Conservation (phyloP, 441 rosid species). For the Jatropha podagrica region DNA sequence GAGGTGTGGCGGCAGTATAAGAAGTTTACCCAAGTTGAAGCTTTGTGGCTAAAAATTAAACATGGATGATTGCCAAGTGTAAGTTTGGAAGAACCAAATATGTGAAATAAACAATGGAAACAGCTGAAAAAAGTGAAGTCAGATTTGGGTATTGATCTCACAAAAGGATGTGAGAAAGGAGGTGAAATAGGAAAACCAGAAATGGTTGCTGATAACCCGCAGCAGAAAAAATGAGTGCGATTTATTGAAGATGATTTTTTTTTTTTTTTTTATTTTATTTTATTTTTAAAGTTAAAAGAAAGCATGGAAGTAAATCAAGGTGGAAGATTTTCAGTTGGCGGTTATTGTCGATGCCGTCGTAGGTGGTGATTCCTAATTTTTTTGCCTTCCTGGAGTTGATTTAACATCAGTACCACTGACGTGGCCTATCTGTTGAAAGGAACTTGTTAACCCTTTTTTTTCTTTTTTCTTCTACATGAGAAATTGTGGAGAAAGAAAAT, state of each 20-base stretch:
- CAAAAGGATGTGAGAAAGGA: background rate
- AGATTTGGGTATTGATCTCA: background rate
- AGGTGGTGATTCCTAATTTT: background rate
- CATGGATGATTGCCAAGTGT: conserved; percentile 1
- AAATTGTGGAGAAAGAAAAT: background rate
- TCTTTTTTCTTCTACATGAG: background rate
- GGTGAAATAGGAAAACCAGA: background rate
- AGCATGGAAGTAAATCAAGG: background rate
- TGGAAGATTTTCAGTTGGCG: background rate
- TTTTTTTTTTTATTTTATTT: too few species aligned
- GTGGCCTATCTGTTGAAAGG: background rate
- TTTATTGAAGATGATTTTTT: background rate
- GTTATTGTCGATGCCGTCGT: conserved; percentile 1
- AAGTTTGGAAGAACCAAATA: conserved; percentile 9
- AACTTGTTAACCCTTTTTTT: background rate
- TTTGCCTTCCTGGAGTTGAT: background rate
- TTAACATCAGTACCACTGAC: background rate
- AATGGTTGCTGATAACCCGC: background rate
- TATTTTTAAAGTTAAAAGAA: background rate
- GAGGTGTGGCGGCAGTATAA: background rate
- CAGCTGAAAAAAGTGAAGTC: background rate
- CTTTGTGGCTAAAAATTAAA: background rate
- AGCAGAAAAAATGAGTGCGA: background rate
- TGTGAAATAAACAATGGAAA: background rate
- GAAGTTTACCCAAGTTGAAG: background rate